Evolutionary conservation across 768 basidiomycete species (phyloP), one percentile per base, ranked within the genome.

Genomic region (Fomitopsis serialis): DNA sequence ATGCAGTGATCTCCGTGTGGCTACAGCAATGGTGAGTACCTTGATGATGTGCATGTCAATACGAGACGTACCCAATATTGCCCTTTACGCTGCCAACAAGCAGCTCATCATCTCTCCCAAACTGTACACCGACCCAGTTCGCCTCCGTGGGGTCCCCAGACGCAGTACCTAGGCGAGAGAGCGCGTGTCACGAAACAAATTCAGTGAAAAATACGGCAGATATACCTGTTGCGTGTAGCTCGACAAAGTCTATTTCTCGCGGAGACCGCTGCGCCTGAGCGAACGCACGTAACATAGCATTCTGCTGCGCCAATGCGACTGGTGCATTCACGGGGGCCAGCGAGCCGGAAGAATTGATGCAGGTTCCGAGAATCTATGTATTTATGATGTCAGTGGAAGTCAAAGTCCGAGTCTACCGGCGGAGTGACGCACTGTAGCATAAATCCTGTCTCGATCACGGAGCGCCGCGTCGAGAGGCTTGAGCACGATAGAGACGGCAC

Each of bases 111-210:
- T 61, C 58, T 13, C 69, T 57, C 47, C 59, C 56, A 54, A 74
- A 75, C 13, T 61, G 42, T 34, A 63, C 63, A 0, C 78, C 78
- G n/a, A 76, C 75, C 64, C 74, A 75, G 53, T 78, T 79, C 9
- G 74, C 74, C 57, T 80, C 79, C 0, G 70, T 74, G 1, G 79
- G 78, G 54, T 80, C 79, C 0, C 78, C 79, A 32, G 64, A 68
- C 36, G 73, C 70, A 2, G 79, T 79, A 2, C 69, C 69, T 64
- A 23, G 10, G 29, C 11, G 29, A 11, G 11, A 32, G 29, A 11
- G 11, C 29, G 5, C 29, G 29, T 32, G 19, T 8, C 42, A 44
- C 8, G 37, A 45, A 10, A 9, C 44, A 23, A 19, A 24, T 5
- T 4, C 27, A 13, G n/a, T 22, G 19, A 48, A 40, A 40, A 7